Conservation (phyloP, 768 basidiomycete species). For the Pleurotus salmoneostramineus region DNA sequence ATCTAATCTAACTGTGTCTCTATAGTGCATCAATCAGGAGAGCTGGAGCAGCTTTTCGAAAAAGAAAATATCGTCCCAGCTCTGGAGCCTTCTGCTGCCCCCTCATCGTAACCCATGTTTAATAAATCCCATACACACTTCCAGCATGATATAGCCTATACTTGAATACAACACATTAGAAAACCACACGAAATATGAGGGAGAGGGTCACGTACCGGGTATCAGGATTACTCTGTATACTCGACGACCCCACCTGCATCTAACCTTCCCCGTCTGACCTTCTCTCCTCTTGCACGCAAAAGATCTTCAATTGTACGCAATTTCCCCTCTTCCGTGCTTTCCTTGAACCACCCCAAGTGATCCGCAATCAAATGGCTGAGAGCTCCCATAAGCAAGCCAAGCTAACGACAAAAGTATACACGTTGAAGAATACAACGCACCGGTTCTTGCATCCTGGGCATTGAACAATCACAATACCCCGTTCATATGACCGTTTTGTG, state of each 20-base stretch:
- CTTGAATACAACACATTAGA: neutral
- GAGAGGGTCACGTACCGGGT: neutral
- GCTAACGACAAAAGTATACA: neutral
- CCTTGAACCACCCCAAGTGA: constrained; percentile 90
- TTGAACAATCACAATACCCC: constrained; percentile 85
- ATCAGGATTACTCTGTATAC: constrained; percentile 30
- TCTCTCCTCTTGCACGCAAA: constrained; percentile 74
- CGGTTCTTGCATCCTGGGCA: constrained; percentile 90
- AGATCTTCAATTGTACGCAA: constrained; percentile 82
- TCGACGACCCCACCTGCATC: constrained; percentile 55
- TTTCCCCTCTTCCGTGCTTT: constrained; percentile 68
- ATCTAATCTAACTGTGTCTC: constrained; percentile 7
- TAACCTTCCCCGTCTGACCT: constrained; percentile 48
- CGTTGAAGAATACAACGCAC: constrained; percentile 35
- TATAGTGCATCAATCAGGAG: constrained; percentile 94
- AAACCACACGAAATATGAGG: too few species aligned
- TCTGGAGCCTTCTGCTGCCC: constrained; percentile 24
- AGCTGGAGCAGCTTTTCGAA: constrained; percentile 78
- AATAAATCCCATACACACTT: neutral
- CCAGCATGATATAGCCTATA: neutral
- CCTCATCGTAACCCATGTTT: neutral
- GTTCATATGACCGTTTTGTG: constrained; percentile 77
- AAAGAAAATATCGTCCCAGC: constrained; percentile 63
- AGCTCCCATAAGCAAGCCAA: neutral
- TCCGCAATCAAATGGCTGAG: constrained; percentile 83